Base-by-base conservation (phyloP, 208 protist species). In the Tritrichomonas musculus region DNA sequence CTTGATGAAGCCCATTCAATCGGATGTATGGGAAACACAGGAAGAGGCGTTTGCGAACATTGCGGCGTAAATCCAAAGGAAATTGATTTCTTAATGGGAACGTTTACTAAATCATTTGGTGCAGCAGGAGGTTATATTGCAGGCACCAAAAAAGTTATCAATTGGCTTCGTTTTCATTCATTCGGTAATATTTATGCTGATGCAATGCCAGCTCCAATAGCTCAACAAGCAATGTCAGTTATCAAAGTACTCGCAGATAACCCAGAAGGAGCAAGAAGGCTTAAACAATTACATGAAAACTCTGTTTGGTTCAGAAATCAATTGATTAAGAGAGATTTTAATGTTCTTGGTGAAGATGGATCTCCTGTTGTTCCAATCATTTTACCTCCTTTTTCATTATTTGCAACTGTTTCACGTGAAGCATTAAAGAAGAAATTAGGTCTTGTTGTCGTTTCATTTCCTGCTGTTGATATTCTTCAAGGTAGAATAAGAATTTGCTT, bases 21-120 rank as follows among this genome's bases (percentile, higher is more conserved):
- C 77, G 95, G 95, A 9, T 94, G 94, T 20, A 75, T 96, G 41
- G 95, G 94, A 30, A 44, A 33, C 36, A 94, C 94, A 69, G 94
- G 94, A 8, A 41, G 94, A 36, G 94, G 94, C 14, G 92, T 94
- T 33, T 84, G 93, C 13, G 95, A 95, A 69, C 80, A 95, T 41
- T 92, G n/a, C 55, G 92, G 93, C 44, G 93, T 95, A 25, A 65
- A 94, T n/a, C 77, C 94, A 64, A 92, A 55, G n/a, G 94, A 96
- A 36, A 93, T 96, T 5, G 95, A 96, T 92, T 82, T 96, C 64
- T 92, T 95, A 69, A 96, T 96, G 95, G 95, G 95, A 33, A 96
- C 95, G 0, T 96, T 96, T 93, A 96, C 95, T 53, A 96, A 96
- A 92, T 95, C 94, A 47, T 96, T 96, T 66, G 95, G 95, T 66